A percentile compares a stretch with the other conserved stretches of the same genome.
Conservation (phyloP, 2,329 filamentous ascomycete genomes). For the Pseudogymnoascus sp. region DNA sequence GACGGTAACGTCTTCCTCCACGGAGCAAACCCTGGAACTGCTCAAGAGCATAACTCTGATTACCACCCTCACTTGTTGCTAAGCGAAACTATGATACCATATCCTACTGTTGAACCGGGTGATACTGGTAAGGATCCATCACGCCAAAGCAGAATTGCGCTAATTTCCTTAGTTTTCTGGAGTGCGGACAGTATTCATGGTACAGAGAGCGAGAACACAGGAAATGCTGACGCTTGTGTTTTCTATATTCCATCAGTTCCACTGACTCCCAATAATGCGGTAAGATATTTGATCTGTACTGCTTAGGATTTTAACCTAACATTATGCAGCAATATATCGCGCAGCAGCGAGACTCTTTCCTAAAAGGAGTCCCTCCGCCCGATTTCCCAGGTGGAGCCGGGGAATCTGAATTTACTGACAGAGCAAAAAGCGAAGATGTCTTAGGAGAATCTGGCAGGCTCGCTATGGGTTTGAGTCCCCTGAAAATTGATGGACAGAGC, state of each 20-base stretch:
- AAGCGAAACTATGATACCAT: too few species aligned
- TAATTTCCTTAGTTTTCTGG: slow-evolving; percentile 59
- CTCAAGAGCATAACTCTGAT: slow-evolving; percentile 50
- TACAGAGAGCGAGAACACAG: slow-evolving; percentile 68
- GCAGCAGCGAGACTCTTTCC: slow-evolving; percentile 63
- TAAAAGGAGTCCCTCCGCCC: slow-evolving; percentile 56
- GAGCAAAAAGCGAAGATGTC: slow-evolving; percentile 26
- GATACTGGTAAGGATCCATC: too few species aligned
- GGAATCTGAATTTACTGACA: slow-evolving; percentile 46
- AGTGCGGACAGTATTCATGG: slow-evolving; percentile 50
- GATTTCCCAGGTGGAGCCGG: slow-evolving; percentile 66
- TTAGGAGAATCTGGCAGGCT: not conserved
- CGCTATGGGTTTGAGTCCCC: not conserved
- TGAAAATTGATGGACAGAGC: too few species aligned
- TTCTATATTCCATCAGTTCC: slow-evolving; percentile 86
- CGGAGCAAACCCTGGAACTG: slow-evolving; percentile 55
- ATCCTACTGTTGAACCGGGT: too few species aligned
- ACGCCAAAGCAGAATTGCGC: slow-evolving; percentile 45
- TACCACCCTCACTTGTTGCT: slow-evolving; percentile 38
- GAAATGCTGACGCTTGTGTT: slow-evolving; percentile 66
- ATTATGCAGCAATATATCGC: slow-evolving; percentile 56
- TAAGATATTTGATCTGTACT: slow-evolving; percentile 49
- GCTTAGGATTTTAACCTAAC: slow-evolving; percentile 74
- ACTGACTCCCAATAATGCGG: slow-evolving; percentile 64
- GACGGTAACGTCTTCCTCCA: slow-evolving; percentile 25